Conservation (phyloP, 306 rosid genomes). For the Cyclanthera cordifolia region DNA sequence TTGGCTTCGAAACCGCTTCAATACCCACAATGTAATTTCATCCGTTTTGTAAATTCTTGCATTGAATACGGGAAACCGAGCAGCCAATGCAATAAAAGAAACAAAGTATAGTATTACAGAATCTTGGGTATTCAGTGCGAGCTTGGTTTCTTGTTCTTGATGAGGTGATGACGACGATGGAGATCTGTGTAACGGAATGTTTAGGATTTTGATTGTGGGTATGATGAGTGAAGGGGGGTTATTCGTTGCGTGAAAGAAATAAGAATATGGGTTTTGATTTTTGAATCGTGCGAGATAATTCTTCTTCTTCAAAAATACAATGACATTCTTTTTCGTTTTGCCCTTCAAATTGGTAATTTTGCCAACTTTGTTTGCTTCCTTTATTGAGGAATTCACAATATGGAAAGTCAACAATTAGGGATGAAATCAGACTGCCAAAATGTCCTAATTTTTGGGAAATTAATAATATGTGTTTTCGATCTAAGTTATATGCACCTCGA, state of each 20-base stretch:
- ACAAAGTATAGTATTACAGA: conserved; percentile 19
- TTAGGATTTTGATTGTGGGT: conserved; percentile 15
- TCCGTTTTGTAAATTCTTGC: conserved; percentile 3
- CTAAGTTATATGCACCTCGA: too few relatives aligned
- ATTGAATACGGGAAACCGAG: conserved; percentile 17
- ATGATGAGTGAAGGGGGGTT: conserved; percentile 6
- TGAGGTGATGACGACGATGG: background rate
- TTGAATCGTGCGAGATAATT: conserved; percentile 6
- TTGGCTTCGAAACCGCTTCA: background rate
- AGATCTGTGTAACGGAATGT: conserved; percentile 19
- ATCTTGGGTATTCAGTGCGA: conserved; percentile 12
- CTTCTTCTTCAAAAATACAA: background rate
- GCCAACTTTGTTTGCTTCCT: background rate
- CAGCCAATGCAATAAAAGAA: conserved; percentile 9
- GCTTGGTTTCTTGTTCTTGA: conserved; percentile 4
- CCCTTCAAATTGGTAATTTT: background rate
- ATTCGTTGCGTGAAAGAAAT: conserved; percentile 29
- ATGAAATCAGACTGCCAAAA: background rate
- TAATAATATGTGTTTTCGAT: too few relatives aligned
- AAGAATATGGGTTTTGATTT: conserved; percentile 13
- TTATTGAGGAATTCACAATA: background rate
- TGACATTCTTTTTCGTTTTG: background rate
- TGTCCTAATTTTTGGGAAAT: background rate
- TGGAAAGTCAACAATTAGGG: background rate
- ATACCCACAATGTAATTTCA: conserved; percentile 18